Percentiles rank a stretch among this genome's conserved stretches.
These are phyloP conservation scores for Fusarium piperis DNA, from an alignment of 2,329 filamentous ascomycete genomes.

Conservation along the genomic window DNA sequence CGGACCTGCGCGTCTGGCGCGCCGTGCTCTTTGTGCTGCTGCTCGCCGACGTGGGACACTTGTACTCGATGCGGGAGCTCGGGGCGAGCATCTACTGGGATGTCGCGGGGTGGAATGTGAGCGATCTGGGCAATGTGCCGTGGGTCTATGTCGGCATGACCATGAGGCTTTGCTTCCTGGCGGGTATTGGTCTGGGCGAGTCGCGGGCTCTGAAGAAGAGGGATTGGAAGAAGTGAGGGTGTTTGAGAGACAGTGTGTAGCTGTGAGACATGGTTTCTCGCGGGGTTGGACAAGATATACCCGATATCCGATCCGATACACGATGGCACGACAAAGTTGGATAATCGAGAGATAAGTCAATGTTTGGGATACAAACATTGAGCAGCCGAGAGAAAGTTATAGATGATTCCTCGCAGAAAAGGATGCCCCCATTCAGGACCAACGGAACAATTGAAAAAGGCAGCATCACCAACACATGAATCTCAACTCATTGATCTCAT, in stretches of 20 bases:
- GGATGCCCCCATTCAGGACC: constrained; percentile 16
- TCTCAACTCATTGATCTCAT: constrained; percentile 3
- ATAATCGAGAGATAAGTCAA: not conserved
- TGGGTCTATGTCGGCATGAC: constrained; percentile 75
- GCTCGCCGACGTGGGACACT: constrained; percentile 79
- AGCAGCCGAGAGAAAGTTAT: not conserved
- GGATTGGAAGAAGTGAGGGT: constrained; percentile 29
- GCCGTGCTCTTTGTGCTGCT: constrained; percentile 73
- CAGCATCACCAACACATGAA: not conserved
- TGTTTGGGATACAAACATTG: constrained; percentile 12
- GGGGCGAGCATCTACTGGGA: constrained; percentile 73
- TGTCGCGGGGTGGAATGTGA: constrained; percentile 70
- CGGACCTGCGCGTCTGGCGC: constrained; percentile 75
- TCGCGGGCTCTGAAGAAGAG: constrained; percentile 40
- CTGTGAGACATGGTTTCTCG: not conserved
- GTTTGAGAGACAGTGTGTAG: not conserved
- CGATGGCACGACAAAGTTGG: constrained; percentile 10
- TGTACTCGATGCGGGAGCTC: constrained; percentile 71
- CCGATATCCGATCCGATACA: constrained; percentile 29
- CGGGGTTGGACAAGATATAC: constrained; percentile 7
- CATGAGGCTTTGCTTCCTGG: constrained; percentile 68
- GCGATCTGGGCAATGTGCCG: constrained; percentile 74
- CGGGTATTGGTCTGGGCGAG: constrained; percentile 61
- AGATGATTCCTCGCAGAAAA: not conserved
- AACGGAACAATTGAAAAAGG: not conserved